Base-by-base conservation (phyloP, 179 eudicot genomes). In the Monotropa hypopitys region DNA sequence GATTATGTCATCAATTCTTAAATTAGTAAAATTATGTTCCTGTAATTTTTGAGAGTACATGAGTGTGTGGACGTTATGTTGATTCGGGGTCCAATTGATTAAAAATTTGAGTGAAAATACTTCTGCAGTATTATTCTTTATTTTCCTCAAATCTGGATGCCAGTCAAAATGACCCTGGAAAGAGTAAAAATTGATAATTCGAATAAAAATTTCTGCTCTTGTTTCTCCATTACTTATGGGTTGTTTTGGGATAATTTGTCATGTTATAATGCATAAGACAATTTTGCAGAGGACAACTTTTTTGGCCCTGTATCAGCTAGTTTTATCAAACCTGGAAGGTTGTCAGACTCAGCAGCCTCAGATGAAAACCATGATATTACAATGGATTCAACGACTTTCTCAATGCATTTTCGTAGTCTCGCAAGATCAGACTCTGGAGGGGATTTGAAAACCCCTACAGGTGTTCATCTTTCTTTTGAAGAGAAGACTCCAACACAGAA, bases 381-480 rank as follows among this genome's bases (percentile, higher is more conserved):
- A 0, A 89, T 95, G 97, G 99, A 95, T 88, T 95, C 99, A 80
- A 87, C 97, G 1, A 90, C 97, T 63, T 95, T 95, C 73, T 92
- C 99, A 70, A 89, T 91, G 94, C 96, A 95, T 82, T 95, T 84
- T 77, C 97, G 88, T 72, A 92, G 97, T 81, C 86, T 95, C 42
- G 97, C 91, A 65, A 84, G 83, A 79, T 89, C 97, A 70, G 97
- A 90, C 43, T 88, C 91, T 26, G 97, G 92, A 62, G 89, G 85
- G 68, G 95, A 90, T 62, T 79, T 88, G 77, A 87, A 85, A 78
- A 89, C 99, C 13, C 94, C 93, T 54, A 89, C 91, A 73, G 86
- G 78, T 40, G 77, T 77, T 75, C 85, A 79, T 61, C 87, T 87
- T 74, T 80, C 88, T 61, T 90, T 88, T 79, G 95, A 85, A 53